Base-by-base conservation (phyloP, 345 rosid species). In the Litchi chinensis region DNA sequence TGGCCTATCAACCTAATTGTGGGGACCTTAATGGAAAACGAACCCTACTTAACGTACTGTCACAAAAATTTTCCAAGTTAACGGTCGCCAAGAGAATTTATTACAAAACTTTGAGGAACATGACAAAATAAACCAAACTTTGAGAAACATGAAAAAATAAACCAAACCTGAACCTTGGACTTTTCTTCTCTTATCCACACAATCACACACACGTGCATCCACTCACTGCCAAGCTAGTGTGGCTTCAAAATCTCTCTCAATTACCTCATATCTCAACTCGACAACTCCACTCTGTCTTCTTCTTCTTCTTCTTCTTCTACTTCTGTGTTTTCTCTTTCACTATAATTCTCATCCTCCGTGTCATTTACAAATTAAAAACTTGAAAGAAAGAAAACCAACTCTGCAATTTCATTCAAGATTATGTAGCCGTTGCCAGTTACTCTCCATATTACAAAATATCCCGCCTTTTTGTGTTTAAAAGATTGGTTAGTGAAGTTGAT, bases 171-270 rank as follows among this genome's bases (percentile, higher is more conserved):
- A 11, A 56, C 26, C 68, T 43, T 10, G 5, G 80, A 70, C 46
- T 81, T 74, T 77, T 70, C 63, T 79, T 46, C 52, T 46, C 80
- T 79, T 71, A 79, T 75, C 82, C 74, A 54, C 76, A 26, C 12
- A 63, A 41, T 32, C 37, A 32, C 73, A 48, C 73, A 18, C 19
- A 65, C 54, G 15, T 4, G 40, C 63, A 64, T 44, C 68, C 71
- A 65, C 65, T 68, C 68, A 0, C 22, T 37, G 1, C 66, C 79
- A 46, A 11, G 63, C 67, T 74, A 74, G 74, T 82, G 85, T 82
- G 87, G 91, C 87, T 86, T 79, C 86, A 78, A 79, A 65, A 76
- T 79, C 46, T 77, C 79, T 32, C 76, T 22, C 6, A 64, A 18
- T 24, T 62, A 16, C 50, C 6, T 19, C 56, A 15, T 18, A 76